Evolutionary conservation across 306 rosid species (phyloP), one percentile per base, ranked within the genome.

Genomic region (Senna siamea): DNA sequence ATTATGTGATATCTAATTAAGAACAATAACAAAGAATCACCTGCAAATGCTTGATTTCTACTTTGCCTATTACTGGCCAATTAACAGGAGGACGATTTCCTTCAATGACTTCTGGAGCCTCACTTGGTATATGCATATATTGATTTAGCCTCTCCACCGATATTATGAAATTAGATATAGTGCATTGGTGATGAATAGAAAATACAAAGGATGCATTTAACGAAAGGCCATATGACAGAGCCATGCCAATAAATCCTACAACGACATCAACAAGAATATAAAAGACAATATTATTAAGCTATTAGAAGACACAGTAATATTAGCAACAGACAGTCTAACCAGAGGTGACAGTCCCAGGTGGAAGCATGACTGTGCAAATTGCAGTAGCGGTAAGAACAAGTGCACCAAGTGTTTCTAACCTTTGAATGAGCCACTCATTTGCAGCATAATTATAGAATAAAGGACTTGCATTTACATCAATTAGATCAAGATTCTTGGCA

Each of bases 171-270:
- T 90, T 88, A 67, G 96, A 91, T n/a, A 83, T 10, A 63, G 56
- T 78, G 87, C 96, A 93, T 58, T 93, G 96, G 51, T 38, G 40
- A 79, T 90, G 92, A 64, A 88, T 84, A 28, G 95, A 85, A 68
- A 20, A 62, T 35, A 90, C 92, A 26, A 88, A 66, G 59, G 86
- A 22, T 23, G 17, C 17, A 65, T 85, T 93, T 7, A 93, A 74
- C 34, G 96, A 77, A 72, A 93, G 94, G 20, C 98, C 98, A 83
- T 90, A 93, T 61, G 98, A 88, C 48, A 93, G 86, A 32, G 93
- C 95, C 92, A 93, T 85, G 43, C 95, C 98, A 75, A 88, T 55
- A 72, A 87, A 85, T 63, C 96, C 96, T 93, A 83, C 32, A 82
- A 72, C 14, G 19, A 54, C 41, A 26, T 26, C 30, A 26, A 26